These are phyloP conservation scores for Xeromyces bisporus DNA, from an alignment of 495 filamentous ascomycete genomes.

Conservation along the genomic window DNA sequence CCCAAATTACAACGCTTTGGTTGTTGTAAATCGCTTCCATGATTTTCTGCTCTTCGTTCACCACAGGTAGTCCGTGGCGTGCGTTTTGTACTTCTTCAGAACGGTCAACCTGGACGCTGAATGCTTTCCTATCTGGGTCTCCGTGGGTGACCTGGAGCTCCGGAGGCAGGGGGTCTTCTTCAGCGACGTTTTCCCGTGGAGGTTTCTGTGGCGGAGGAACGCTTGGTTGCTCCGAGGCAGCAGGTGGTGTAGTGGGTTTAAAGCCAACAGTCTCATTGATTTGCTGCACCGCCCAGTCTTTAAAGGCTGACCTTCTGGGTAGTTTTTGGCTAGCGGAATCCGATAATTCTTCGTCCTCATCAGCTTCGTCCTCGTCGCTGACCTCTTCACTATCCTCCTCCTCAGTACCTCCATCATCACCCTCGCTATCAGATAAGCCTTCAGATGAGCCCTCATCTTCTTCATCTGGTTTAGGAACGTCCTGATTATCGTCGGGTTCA, in stretches of 20 bases:
- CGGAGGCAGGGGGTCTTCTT: conserved; percentile 60
- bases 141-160: conserved; percentile 48
- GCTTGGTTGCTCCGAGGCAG: conserved; percentile 15
- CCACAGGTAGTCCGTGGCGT: conserved; percentile 70
- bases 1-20: conserved; percentile 77
- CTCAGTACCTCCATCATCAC: conserved; percentile 4
- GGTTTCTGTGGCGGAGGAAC: conserved; percentile 11
- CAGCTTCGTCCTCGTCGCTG: conserved; percentile 11
- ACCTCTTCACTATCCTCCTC: conserved; percentile 9
- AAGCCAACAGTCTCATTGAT: conserved; percentile 60
- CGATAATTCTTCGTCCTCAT: conserved; percentile 22
- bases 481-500: conserved; percentile 2
- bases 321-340: conserved; percentile 11
- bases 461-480: conserved; percentile 9
- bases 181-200: conserved; percentile 29
- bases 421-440: conserved; percentile 1
- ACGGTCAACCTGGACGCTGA: conserved; percentile 55
- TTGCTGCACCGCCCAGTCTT: conserved; percentile 77
- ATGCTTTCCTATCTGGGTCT: conserved; percentile 53
- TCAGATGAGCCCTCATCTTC: conserved; percentile 7
- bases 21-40: conserved; percentile 96
- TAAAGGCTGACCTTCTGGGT: conserved; percentile 58
- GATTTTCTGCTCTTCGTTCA: conserved; percentile 89
- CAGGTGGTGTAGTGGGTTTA: conserved; percentile 28
- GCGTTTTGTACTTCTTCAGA: conserved; percentile 55